Evolutionary conservation across 2,329 filamentous ascomycete species (phyloP), one percentile per base, ranked within the genome.

Genomic region (Xylariaceae sp.): DNA sequence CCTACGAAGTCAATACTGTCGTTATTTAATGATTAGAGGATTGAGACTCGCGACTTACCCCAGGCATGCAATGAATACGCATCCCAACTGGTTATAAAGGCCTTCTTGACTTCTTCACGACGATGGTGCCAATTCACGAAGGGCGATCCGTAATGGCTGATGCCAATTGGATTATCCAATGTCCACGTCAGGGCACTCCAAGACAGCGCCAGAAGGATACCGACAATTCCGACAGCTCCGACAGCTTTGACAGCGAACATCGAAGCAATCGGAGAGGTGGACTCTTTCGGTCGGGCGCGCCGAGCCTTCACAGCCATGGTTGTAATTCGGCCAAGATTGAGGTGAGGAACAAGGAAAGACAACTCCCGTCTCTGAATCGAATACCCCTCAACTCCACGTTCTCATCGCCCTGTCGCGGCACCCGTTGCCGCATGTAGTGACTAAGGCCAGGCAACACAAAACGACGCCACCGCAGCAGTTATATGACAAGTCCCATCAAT

Each of bases 11-110:
- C 60, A 77, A 70, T 65, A 60, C 44, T 60, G 15, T 54, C 35
- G 1, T 8, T 18, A 18, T 18, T 18, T 18, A 18, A 18, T 18
- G 17, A 18, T 18, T 18, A 18, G 17, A 18, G 17, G 17, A 18
- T n/a, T 30, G 23, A 4, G 9, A 48, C n/a, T 4, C 17, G 4
- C 17, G 39, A 59, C 86, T 67, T 82, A 90, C 91, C 93, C 92
- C 92, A 97, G 35, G 88, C 93, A 77, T 97, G 86, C 68, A 88
- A 84, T 72, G 89, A 87, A 74, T 97, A 97, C 6, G 88, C 88
- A 70, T 91, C 87, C 91, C 92, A 97, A 71, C 92, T 96, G 64
- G 92, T 77, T 73, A 88, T 82, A 74, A 97, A 97, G 10, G 89
- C 91, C 71, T 94, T 61, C 42, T 65, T 68, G 23, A 68, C 65